Evolutionary conservation across 2,329 filamentous ascomycete species (phyloP), one percentile per base, ranked within the genome.

Genomic region (Pseudocercospora vitis): DNA sequence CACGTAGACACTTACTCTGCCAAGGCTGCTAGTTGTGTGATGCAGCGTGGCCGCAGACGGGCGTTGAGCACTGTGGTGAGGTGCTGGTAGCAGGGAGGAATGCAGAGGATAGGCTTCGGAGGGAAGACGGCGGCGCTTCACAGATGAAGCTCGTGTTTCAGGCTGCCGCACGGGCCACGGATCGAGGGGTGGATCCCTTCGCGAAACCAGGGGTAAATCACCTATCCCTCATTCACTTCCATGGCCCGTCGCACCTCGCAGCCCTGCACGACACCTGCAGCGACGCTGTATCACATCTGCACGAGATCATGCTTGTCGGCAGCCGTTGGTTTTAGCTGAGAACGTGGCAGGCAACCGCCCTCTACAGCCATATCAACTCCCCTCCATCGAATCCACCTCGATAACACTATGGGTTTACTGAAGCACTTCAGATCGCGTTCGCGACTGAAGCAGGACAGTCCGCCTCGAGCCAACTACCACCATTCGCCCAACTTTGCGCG

Each of bases 341-440:
- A 31, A 45, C 23, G 40, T 45, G 40, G 40, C 42, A 16, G 29
- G 29, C 42, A 24, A 28, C 14, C 24, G n/a, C 18, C 26, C 28
- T 45, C 42, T 14, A 45, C 26, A 24, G 18, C 42, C 12, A 18
- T 18, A 28, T 45, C 42, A 11, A 29, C 46, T 33, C 23, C 31
- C 28, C 29, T 31, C 39, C 28, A 18, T 18, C 31, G 26, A 32
- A 14, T 45, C 47, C 9, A 24, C 52, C 29, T 56, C 48, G 40
- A 44, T 32, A n/a, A 16, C 49, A 24, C 50, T 65, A 78, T 78
- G 76, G 75, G 76, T 42, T 73, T 77, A 59, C 73, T 78, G 65
- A 78, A 77, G 68, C 74, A 76, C 59, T 74, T 78, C 63, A 70
- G 74, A 58, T 72, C 71, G 44, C 68, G 68, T 31, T 74, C 74